Conservation (phyloP, 2,329 filamentous ascomycete species). For the Aureobasidium zeae region DNA sequence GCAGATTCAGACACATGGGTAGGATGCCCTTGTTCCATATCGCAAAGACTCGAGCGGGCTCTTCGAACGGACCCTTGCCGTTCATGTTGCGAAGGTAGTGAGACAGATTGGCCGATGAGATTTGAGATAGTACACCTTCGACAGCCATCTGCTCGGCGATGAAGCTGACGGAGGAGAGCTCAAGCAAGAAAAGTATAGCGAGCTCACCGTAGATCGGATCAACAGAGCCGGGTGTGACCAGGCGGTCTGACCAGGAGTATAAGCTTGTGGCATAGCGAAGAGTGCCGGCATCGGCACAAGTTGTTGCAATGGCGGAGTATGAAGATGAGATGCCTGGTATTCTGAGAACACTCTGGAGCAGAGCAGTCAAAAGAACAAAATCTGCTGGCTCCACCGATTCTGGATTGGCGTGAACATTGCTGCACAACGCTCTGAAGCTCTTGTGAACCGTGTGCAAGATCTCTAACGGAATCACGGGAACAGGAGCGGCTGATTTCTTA, state of each 20-base stretch:
- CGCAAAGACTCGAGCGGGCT: conserved; percentile 65
- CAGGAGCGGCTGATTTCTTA: conserved; percentile 24
- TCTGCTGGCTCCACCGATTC: conserved; percentile 56
- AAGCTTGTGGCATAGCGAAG: conserved; percentile 75
- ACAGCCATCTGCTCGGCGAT: conserved; percentile 86
- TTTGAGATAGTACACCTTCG: conserved; percentile 69
- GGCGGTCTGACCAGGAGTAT: conserved; percentile 86
- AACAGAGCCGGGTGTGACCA: conserved; percentile 59
- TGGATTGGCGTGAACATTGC: conserved; percentile 55
- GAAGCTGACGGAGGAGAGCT: conserved; percentile 69
- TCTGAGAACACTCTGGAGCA: conserved; percentile 74
- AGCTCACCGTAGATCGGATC: conserved; percentile 92
- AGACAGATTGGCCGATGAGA: conserved; percentile 70
- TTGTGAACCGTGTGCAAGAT: conserved; percentile 72
- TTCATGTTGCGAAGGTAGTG: conserved; percentile 61
- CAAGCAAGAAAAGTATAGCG: conserved; percentile 78
- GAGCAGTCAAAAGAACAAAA: conserved; percentile 75
- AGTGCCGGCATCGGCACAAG: conserved; percentile 54
- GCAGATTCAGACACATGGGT: conserved; percentile 78
- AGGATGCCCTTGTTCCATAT: conserved; percentile 87
- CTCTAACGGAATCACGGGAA: conserved; percentile 58
- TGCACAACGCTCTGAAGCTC: conserved; percentile 73
- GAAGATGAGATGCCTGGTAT: conserved; percentile 66
- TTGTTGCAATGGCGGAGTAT: conserved; percentile 34
- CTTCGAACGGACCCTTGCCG: conserved; percentile 69